phyloP scores from a whole-genome alignment of 2,329 filamentous ascomycete species.

The Colletotrichum sublineola region DNA sequence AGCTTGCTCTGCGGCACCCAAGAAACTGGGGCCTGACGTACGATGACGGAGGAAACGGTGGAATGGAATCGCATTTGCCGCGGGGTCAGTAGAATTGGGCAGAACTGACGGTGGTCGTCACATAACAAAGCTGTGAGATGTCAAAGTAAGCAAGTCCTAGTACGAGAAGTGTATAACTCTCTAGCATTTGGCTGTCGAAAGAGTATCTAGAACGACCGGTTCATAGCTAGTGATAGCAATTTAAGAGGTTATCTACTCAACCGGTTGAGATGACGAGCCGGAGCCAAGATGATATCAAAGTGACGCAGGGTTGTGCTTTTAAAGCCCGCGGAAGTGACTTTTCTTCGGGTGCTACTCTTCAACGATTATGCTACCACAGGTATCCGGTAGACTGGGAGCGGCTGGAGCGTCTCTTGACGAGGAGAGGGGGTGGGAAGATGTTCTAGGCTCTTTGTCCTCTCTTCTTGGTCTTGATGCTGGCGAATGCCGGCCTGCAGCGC shows the following conservation, averaged over 20 bases:
- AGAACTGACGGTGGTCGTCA: slow-evolving; percentile 17
- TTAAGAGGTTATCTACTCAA: neutral
- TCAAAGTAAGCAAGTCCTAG: slow-evolving; percentile 15
- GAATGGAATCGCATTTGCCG: slow-evolving; percentile 32
- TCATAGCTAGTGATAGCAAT: neutral
- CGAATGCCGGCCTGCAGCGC: slow-evolving; percentile 40
- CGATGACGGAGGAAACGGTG: slow-evolving; percentile 40
- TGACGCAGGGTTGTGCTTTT: neutral
- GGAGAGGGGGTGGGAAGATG: slow-evolving; percentile 16
- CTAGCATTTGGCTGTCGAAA: neutral
- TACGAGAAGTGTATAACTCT: slow-evolving; percentile 11
- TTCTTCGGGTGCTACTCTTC: slow-evolving; percentile 7
- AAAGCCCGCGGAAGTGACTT: neutral
- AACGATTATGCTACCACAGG: slow-evolving; percentile 20
- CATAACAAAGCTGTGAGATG: slow-evolving; percentile 24
- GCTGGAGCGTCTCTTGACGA: slow-evolving; percentile 32
- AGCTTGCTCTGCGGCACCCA: slow-evolving; percentile 26
- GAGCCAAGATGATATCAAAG: neutral
- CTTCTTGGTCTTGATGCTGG: slow-evolving; percentile 29
- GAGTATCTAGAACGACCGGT: neutral
- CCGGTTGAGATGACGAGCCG: neutral
- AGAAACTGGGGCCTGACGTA: slow-evolving; percentile 41
- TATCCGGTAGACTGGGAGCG: slow-evolving; percentile 32
- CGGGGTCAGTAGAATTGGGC: slow-evolving; percentile 20
- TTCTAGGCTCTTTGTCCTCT: slow-evolving; percentile 37